Conservation (phyloP, 2,329 filamentous ascomycete genomes). For the Whalleya microplaca region DNA sequence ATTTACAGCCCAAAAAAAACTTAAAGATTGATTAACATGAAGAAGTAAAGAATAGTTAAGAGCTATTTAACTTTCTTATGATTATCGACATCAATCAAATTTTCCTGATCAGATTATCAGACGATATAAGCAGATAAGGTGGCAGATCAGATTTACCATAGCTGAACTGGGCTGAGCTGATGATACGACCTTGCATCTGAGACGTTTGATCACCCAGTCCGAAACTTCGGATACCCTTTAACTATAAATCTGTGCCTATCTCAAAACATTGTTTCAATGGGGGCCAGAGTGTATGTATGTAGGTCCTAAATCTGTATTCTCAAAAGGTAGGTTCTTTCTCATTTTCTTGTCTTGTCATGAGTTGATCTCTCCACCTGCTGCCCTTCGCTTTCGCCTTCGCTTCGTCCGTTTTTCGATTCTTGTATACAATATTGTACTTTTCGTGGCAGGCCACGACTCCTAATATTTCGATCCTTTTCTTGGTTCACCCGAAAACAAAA, state of each 20-base stretch:
- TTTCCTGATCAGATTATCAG: not conserved
- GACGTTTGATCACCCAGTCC: constrained; percentile 19
- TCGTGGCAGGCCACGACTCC: constrained; percentile 34
- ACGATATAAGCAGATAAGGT: not conserved
- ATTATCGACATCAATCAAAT: not conserved
- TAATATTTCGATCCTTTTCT: constrained; percentile 6
- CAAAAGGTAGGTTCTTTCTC: constrained; percentile 12
- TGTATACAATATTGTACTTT: constrained; percentile 15
- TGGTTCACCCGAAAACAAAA: constrained; percentile 16
- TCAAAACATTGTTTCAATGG: constrained; percentile 12
- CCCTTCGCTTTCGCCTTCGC: constrained; percentile 15
- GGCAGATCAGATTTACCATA: not conserved
- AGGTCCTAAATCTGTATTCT: not conserved
- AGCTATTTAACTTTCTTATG: too few relatives aligned
- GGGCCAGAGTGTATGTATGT: not conserved
- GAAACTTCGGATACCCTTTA: constrained; percentile 9
- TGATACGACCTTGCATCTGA: constrained; percentile 15
- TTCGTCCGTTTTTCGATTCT: constrained; percentile 22
- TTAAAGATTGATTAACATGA: too few relatives aligned
- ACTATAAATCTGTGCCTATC: constrained; percentile 2
- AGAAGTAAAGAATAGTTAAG: too few relatives aligned
- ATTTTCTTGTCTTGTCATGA: constrained; percentile 17
- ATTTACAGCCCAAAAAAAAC: not conserved
- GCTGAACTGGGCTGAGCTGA: not conserved
- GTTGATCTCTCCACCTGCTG: constrained; percentile 27